Base-by-base conservation (phyloP, 495 filamentous ascomycete species). In the Hypoxylon subgilvum region DNA sequence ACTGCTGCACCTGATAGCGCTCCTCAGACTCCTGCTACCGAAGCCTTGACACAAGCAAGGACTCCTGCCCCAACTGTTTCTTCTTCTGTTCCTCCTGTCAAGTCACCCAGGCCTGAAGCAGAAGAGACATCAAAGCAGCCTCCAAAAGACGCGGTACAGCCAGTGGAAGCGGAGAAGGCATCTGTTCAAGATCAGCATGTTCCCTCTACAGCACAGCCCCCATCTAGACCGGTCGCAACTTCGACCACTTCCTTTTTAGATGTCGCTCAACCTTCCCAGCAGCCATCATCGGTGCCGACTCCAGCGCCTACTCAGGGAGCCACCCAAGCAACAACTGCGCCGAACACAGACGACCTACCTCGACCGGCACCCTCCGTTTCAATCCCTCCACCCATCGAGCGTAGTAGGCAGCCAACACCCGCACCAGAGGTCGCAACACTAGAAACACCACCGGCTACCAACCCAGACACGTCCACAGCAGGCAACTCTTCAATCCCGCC, bases 241-340 rank as follows among this genome's bases (percentile, higher is more conserved):
- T 23, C 46, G 6, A 44, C 52, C 21, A n/a, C 39, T 9, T 25
- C 47, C 19, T 51, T 47, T 18, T 6, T n/a, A 32, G 8, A 14
- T 35, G 32, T 31, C 38, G 28, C 47, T 17, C 18, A 54, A 30
- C 38, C 41, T 27, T 10, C 30, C 9, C 64, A 57, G 12, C 64
- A 65, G 27, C 54, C 61, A 31, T 60, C 56, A 10, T 55, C 67
- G 57, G 61, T 59, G 23, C 67, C 61, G 27, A 70, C 54, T 35
- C 59, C 64, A 52, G 59, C 56, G 19, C 49, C 62, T 30, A 53
- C 30, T n/a, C 16, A 39, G 32, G 41, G 23, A 19, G 27, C n/a
- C 52, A 13, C 40, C 10, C 18, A 27, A 21, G 22, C 56, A 38
- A 35, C 49, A 19, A 30, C 46, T 21, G 18, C n/a, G 6, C 53